Evolutionary conservation across 2,329 filamentous ascomycete genomes (phyloP).

Genomic region (Cercospora beticola): DNA sequence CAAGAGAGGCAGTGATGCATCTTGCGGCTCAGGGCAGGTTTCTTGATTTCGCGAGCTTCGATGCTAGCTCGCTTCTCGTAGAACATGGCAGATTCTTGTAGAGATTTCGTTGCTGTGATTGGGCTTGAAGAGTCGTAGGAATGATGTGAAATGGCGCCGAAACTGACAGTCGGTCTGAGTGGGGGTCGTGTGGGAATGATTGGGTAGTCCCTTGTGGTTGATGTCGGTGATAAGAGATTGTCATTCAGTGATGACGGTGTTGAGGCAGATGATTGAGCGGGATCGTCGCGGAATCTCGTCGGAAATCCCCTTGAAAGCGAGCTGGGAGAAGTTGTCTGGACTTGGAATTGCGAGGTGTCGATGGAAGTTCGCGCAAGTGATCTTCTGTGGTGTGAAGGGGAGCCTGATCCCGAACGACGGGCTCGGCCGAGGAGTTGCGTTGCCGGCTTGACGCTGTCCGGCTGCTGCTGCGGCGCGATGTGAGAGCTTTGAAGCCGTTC

Average conservation of each 20-base stretch:
- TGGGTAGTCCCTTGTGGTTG: slow-evolving; percentile 9
- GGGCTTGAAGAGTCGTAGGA: slow-evolving; percentile 21
- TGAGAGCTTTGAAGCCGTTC: slow-evolving; percentile 1
- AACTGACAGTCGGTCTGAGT: slow-evolving; percentile 22
- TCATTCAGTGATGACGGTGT: background rate
- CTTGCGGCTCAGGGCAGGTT: background rate
- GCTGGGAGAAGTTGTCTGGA: slow-evolving; percentile 7
- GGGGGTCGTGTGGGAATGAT: slow-evolving; percentile 22
- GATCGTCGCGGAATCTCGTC: slow-evolving; percentile 28
- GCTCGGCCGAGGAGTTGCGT: slow-evolving; percentile 19
- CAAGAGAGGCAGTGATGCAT: background rate
- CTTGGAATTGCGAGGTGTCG: slow-evolving; percentile 9
- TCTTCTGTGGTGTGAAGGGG: slow-evolving; percentile 9
- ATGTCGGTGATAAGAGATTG: background rate
- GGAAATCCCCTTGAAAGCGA: slow-evolving; percentile 12
- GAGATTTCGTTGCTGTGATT: background rate
- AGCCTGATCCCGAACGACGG: background rate
- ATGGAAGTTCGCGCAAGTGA: slow-evolving; percentile 16
- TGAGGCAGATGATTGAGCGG: slow-evolving; percentile 14
- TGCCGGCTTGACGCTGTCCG: background rate
- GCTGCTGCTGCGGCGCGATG: slow-evolving; percentile 1
- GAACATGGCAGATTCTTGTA: background rate
- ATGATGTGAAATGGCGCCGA: slow-evolving; percentile 20
- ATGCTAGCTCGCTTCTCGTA: background rate
- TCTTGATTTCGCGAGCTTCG: background rate